Percentiles rank a stretch among this genome's conserved stretches.
phyloP scores from a whole-genome alignment of 2,329 filamentous ascomycete genomes.

The Macrophomina pseudophaseolina region DNA sequence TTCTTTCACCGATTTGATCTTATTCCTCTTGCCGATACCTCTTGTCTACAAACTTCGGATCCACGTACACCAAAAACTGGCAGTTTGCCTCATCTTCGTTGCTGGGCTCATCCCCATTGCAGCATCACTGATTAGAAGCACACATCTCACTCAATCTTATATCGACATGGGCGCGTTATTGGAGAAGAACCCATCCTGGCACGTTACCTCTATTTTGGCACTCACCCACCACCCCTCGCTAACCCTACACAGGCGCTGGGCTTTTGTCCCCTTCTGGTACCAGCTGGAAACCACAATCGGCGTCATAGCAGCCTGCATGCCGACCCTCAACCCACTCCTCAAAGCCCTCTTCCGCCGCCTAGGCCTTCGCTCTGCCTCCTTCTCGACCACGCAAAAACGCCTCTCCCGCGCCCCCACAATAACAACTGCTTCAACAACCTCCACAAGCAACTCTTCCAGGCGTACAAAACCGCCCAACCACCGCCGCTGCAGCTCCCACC shows the following conservation, averaged over 20 bases:
- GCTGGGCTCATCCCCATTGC: slow-evolving; percentile 8
- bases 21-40: slow-evolving; percentile 12
- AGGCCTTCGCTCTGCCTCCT: background rate
- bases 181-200: background rate
- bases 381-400: background rate
- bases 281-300: slow-evolving; percentile 21
- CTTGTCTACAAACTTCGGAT: background rate
- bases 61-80: background rate
- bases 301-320: slow-evolving; percentile 23
- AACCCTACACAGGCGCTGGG: slow-evolving; percentile 15
- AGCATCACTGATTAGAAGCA: background rate
- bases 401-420: too few species aligned
- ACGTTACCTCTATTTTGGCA: background rate
- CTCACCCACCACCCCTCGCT: background rate
- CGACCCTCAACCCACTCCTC: slow-evolving; percentile 16
- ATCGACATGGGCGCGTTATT: background rate
- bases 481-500: background rate
- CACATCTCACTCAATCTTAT: background rate
- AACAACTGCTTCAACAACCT: too few species aligned
- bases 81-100: background rate
- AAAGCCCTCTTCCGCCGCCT: background rate
- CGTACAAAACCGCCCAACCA: background rate
- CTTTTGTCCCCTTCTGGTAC: slow-evolving; percentile 21
- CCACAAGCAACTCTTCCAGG: too few species aligned
- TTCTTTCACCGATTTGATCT: background rate